Evolutionary conservation across 2,329 filamentous ascomycete species (phyloP), one percentile per base, ranked within the genome.

Genomic region (Epichloe hybrida): DNA sequence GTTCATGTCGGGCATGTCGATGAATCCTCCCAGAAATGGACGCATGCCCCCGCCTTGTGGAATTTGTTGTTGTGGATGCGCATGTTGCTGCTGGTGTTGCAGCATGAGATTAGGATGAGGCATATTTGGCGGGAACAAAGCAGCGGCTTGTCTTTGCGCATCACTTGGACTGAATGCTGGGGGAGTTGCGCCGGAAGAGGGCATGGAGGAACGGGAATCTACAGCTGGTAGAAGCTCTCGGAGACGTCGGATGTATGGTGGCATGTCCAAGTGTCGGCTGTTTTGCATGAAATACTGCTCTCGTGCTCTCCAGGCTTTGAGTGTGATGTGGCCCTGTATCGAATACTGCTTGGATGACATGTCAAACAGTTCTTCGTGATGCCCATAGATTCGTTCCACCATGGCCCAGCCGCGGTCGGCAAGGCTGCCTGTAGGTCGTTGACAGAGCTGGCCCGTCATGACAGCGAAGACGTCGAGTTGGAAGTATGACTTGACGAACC

Each of bases 391-490:
- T 6, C 64, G 62, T 37, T 73, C 67, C 7, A 78, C 63, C 23
- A 69, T 63, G 8, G 55, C 58, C 78, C 78, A 81, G 1, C 72
- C 77, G 34, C 73, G 69, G 43, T 80, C 76, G 8, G 77, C 72
- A 9, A 80, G 64, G 3, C 59, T 62, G 8, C 78, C 77, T 2
- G 66, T 66, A 0, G 68, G 69, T 38, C 74, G 72, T 35, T 71
- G 67, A 54, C 69, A 72, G 12, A 81, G 69, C 58, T 79, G 74
- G 4, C 74, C 74, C 0, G 73, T 72, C 61, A 79, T 69, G 58
- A 77, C 78, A 38, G 73, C 65, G 53, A 80, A 75, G 23, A 80
- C 64, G 50, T 79, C 77, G 46, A 75, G 62, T 57, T 80, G 76
- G 60, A 81, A 79, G 57, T 79, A 72, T 23, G 67, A 63, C 53